These are phyloP conservation scores for Dothistroma septosporum DNA, from an alignment of 2,329 filamentous ascomycete genomes.

Conservation along the genomic window DNA sequence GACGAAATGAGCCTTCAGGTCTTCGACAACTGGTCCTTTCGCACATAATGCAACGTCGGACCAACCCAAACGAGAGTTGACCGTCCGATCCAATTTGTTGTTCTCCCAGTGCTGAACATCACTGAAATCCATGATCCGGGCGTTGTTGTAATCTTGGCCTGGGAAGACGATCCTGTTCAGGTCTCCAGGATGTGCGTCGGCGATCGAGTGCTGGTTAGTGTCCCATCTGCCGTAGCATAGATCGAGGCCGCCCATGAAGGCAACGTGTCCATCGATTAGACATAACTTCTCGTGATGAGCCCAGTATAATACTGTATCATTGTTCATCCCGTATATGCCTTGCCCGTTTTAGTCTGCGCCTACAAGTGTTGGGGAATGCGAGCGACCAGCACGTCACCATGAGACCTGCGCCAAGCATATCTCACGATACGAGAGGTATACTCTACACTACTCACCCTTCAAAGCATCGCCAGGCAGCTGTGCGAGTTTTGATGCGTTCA, in stretches of 20 bases:
- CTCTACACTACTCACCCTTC: slow-evolving; percentile 45
- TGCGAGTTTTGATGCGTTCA: slow-evolving; percentile 53
- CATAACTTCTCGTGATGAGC: slow-evolving; percentile 91
- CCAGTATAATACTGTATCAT: slow-evolving; percentile 83
- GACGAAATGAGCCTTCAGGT: slow-evolving; percentile 71
- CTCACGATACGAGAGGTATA: background rate
- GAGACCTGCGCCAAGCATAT: background rate
- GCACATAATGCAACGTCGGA: slow-evolving; percentile 78
- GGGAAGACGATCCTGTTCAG: slow-evolving; percentile 74
- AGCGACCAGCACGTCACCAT: background rate
- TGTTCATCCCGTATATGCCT: slow-evolving; percentile 71
- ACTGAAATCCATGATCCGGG: slow-evolving; percentile 73
- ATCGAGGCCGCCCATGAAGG: slow-evolving; percentile 89
- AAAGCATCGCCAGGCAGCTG: slow-evolving; percentile 69
- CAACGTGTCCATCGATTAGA: slow-evolving; percentile 70
- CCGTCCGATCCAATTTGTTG: slow-evolving; percentile 73
- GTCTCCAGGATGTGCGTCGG: slow-evolving; percentile 76
- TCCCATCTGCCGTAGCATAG: slow-evolving; percentile 85
- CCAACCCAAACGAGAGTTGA: slow-evolving; percentile 84
- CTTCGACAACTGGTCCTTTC: slow-evolving; percentile 68
- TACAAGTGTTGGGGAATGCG: background rate
- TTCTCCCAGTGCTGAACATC: slow-evolving; percentile 77
- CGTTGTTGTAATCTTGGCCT: slow-evolving; percentile 91
- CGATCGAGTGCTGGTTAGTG: slow-evolving; percentile 74
- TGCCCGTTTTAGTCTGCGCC: background rate